Evolutionary conservation across 257 asterid species (phyloP).

Genomic region (Lavandula angustifolia): DNA sequence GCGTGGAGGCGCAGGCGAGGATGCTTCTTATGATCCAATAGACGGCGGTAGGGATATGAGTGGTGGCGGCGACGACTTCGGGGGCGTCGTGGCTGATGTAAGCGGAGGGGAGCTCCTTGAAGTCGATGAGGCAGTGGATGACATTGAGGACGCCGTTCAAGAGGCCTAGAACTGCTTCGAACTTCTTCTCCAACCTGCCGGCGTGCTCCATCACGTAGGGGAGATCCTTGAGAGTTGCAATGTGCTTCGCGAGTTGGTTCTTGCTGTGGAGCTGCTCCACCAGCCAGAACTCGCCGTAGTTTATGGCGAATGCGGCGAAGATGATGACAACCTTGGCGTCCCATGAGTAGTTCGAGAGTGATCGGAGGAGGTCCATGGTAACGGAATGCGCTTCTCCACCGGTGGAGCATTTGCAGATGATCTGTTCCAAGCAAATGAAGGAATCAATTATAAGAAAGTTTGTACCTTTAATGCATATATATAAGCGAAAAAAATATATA

Average conservation of each 20-base stretch:
- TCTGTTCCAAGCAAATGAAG: constrained; percentile 33
- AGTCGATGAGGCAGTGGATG: constrained; percentile 45
- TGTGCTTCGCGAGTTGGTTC: constrained; percentile 51
- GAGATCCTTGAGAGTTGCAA: constrained; percentile 58
- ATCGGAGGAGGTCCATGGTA: constrained; percentile 48
- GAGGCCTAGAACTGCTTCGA: constrained; percentile 48
- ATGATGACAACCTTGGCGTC: constrained; percentile 62
- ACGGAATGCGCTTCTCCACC: constrained; percentile 57
- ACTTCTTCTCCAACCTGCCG: constrained; percentile 36
- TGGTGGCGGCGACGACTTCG: constrained; percentile 39
- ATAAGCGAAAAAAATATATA: too few species aligned
- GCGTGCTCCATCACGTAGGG: constrained; percentile 38
- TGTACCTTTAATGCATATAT: too few species aligned
- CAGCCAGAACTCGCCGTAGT: constrained; percentile 74
- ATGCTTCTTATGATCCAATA: constrained; percentile 77
- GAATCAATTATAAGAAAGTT: too few species aligned
- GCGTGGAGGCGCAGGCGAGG: constrained; percentile 57
- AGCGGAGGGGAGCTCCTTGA: constrained; percentile 51
- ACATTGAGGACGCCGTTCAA: constrained; percentile 37
- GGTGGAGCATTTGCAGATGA: constrained; percentile 47
- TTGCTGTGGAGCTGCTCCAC: constrained; percentile 46
- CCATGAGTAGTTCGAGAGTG: constrained; percentile 57
- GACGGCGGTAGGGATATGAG: constrained; percentile 57
- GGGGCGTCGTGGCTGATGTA: constrained; percentile 47
- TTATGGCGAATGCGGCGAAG: constrained; percentile 56